Conservation (phyloP, 306 rosid species). For the Cyamopsis tetragonoloba region DNA sequence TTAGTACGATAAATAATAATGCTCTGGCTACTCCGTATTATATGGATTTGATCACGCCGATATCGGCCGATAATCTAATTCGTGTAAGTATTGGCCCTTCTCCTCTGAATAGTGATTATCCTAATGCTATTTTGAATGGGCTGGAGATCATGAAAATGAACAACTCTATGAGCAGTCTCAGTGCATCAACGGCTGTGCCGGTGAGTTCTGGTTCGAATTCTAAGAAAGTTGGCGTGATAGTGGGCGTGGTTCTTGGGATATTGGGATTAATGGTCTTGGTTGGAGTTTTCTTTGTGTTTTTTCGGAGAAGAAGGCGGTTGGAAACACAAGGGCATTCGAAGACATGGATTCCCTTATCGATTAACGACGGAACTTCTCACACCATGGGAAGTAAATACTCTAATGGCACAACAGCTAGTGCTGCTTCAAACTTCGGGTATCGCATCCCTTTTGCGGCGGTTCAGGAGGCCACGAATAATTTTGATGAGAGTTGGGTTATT, state of each 20-base stretch:
- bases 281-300: conserved; percentile 38
- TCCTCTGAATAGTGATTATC: conserved; percentile 26
- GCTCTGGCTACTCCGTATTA: conserved; percentile 51
- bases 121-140: conserved; percentile 89
- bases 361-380: conserved; percentile 64
- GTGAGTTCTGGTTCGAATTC: conserved; percentile 37
- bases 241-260: conserved; percentile 63
- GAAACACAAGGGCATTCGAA: conserved; percentile 54
- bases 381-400: conserved; percentile 88
- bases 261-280: conserved; percentile 37
- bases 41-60: conserved; percentile 48
- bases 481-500: conserved; percentile 84
- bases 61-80: conserved; percentile 33
- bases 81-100: conserved; percentile 74
- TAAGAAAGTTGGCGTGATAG: conserved; percentile 50
- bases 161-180: conserved; percentile 69
- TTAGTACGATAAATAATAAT: conserved; percentile 7
- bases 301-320: conserved; percentile 47
- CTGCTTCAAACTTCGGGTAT: conserved; percentile 58
- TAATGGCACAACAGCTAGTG: conserved; percentile 61
- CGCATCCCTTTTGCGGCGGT: conserved; percentile 72
- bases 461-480: conserved; percentile 80
- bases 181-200: conserved; percentile 30
- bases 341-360: conserved; percentile 74
- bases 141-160: conserved; percentile 90